Percentiles rank a stretch among this genome's conserved stretches.
phyloP scores from a whole-genome alignment of 176 grass and related monocot species.

The Pharus latifolius region DNA sequence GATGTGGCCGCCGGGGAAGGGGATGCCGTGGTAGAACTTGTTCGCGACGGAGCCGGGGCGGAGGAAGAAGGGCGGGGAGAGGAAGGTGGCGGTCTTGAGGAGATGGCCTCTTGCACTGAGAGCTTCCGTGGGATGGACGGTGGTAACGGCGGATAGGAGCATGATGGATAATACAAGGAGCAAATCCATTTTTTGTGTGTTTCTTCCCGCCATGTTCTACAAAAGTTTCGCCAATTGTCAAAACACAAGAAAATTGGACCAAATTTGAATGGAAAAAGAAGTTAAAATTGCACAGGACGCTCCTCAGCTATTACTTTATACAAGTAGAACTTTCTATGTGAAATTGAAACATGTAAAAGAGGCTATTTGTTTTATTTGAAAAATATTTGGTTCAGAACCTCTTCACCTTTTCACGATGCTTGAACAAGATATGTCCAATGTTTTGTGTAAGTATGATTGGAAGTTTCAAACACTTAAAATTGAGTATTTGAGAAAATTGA shows the following conservation, averaged over 20 bases:
- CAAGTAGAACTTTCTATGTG: no score
- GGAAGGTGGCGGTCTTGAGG: constrained; percentile 45
- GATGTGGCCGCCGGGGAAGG: constrained; percentile 66
- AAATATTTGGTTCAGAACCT: no score
- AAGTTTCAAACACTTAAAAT: no score
- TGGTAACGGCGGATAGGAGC: neutral
- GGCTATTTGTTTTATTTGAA: no score
- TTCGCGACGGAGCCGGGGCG: constrained; percentile 59
- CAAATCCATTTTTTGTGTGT: neutral
- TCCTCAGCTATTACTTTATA: no score
- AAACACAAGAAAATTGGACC: neutral
- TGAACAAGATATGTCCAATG: no score
- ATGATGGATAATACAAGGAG: neutral
- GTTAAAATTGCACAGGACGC: no score
- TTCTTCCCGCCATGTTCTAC: constrained; percentile 9
- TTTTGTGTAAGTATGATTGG: no score
- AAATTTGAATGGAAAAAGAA: no score
- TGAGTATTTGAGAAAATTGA: no score
- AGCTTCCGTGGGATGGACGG: neutral
- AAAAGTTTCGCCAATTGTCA: neutral
- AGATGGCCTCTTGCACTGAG: constrained; percentile 15
- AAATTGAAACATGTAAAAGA: no score
- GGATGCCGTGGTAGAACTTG: constrained; percentile 39
- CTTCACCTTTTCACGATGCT: no score
- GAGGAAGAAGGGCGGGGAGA: constrained; percentile 49